phyloP scores from a whole-genome alignment of 176 grass and related monocot genomes.

The Rhynchospora tenuis region DNA sequence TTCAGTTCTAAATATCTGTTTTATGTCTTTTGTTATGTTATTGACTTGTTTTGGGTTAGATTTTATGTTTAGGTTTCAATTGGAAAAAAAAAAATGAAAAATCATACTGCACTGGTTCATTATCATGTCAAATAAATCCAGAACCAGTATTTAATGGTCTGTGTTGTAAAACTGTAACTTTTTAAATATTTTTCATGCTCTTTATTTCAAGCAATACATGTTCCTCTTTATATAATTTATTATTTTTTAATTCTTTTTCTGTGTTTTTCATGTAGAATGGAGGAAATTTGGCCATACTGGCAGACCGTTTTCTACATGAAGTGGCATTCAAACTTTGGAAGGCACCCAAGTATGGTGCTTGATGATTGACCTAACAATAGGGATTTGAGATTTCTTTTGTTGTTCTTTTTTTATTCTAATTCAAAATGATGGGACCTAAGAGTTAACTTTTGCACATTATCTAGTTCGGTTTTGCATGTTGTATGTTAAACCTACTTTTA shows the following conservation, averaged over 20 bases:
- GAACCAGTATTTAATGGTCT: not conserved
- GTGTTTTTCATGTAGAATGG: conserved; percentile 28
- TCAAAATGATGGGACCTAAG: too few relatives aligned
- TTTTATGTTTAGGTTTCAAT: not conserved
- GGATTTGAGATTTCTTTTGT: not conserved
- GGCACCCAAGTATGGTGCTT: conserved; percentile 94
- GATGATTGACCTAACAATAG: not conserved
- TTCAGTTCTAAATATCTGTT: not conserved
- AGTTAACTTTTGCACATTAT: not conserved
- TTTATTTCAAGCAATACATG: not conserved
- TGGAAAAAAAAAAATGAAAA: not conserved
- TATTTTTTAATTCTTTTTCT: conserved; percentile 7
- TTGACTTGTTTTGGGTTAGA: not conserved
- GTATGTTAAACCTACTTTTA: too few relatives aligned
- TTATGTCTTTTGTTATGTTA: not conserved
- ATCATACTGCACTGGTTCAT: not conserved
- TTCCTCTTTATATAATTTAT: not conserved
- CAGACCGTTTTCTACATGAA: conserved; percentile 77
- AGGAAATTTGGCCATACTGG: conserved; percentile 69
- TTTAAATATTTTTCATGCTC: not conserved
- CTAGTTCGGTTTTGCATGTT: not conserved
- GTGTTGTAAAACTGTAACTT: not conserved
- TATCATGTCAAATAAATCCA: not conserved
- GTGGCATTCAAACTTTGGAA: conserved; percentile 98
- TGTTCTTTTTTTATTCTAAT: too few relatives aligned